Base-by-base conservation (phyloP, 192 early-diverging fungal genomes). In the Coemansia sp. region DNA sequence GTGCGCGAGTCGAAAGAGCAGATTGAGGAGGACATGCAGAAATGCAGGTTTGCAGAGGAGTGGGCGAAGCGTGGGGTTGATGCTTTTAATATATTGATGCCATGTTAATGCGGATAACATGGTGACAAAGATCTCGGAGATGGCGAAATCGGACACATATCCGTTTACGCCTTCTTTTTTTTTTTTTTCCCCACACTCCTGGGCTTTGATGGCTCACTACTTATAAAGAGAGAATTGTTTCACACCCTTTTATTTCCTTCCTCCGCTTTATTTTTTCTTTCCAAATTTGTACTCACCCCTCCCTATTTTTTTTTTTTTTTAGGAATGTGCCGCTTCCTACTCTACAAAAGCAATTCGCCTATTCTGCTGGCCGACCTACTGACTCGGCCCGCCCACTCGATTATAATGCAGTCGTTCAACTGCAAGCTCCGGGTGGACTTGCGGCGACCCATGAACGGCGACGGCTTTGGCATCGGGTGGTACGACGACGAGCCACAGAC, bases 401-500 rank as follows among this genome's bases (percentile, higher is more conserved):
- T 92, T 38, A 90, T 92, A 47, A 90, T 90, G 76, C 91, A 92
- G 73, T 90, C 90, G 57, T 88, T 90, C 70, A 89, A 89, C 74
- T 88, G 85, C 60, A 85, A 85, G 70, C 73, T 92, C 42, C 86
- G 87, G 39, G 65, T 92, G 5, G 89, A 92, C 73, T 68, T 66
- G 33, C 47, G 83, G 59, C 72, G 85, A 69, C 84, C 87, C 2
- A 84, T 90, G 67, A 92, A 92, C 77, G 90, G 90, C 55, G 91
- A 92, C 70, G 91, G 91, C 23, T 91, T 92, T 75, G 91, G 91
- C 34, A 87, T 92, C 45, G 91, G 88, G 52, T 86, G 79, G 81
- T 85, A 84, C 82, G 89, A 90, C 73, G 88, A 92, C 66, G 84
- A 91, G 67, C 84, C 79, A 39, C 73, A 85, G 58, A 68, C 84